These are phyloP conservation scores for Agrocybe pediades DNA, from an alignment of 768 basidiomycete species.

Conservation along the genomic window DNA sequence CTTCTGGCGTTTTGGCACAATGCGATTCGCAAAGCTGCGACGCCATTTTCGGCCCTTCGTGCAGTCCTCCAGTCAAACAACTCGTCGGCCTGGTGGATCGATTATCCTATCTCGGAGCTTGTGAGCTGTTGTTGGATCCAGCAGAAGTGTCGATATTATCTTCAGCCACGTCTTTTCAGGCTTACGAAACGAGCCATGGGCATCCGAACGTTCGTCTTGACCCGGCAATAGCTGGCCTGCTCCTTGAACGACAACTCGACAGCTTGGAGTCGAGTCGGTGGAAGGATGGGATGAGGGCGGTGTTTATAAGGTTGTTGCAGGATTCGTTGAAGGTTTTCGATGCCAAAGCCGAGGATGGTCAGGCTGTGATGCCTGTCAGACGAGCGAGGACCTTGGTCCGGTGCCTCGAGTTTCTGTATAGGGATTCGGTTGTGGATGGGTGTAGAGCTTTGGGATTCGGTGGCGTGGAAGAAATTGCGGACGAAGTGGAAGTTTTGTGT, in stretches of 20 bases:
- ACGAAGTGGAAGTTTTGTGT: slow-evolving; percentile 44
- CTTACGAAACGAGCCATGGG: not conserved
- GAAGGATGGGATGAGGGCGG: slow-evolving; percentile 54
- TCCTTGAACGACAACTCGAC: slow-evolving; percentile 65
- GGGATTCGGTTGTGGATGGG: slow-evolving; percentile 24
- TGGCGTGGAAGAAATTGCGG: slow-evolving; percentile 36
- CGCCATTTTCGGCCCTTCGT: slow-evolving; percentile 37
- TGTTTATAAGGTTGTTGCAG: slow-evolving; percentile 43
- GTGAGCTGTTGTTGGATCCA: slow-evolving; percentile 61
- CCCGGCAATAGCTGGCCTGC: slow-evolving; percentile 43
- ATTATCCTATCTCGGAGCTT: slow-evolving; percentile 65
- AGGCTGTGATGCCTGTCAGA: slow-evolving; percentile 49
- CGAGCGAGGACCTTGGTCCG: slow-evolving; percentile 58
- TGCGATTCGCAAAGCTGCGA: slow-evolving; percentile 27
- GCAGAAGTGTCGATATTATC: slow-evolving; percentile 48
- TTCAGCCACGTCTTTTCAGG: slow-evolving; percentile 5
- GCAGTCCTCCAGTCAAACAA: slow-evolving; percentile 48
- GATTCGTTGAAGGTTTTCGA: slow-evolving; percentile 56
- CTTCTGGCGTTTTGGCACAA: slow-evolving; percentile 38
- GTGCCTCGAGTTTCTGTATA: slow-evolving; percentile 55
- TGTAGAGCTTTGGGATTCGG: slow-evolving; percentile 26
- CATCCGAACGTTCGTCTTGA: slow-evolving; percentile 16
- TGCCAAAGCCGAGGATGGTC: slow-evolving; percentile 17
- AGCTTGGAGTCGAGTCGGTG: slow-evolving; percentile 54
- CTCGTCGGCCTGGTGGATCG: slow-evolving; percentile 63